Evolutionary conservation across 2,329 filamentous ascomycete species (phyloP).

Genomic region (Cordyceps cateniannulata): DNA sequence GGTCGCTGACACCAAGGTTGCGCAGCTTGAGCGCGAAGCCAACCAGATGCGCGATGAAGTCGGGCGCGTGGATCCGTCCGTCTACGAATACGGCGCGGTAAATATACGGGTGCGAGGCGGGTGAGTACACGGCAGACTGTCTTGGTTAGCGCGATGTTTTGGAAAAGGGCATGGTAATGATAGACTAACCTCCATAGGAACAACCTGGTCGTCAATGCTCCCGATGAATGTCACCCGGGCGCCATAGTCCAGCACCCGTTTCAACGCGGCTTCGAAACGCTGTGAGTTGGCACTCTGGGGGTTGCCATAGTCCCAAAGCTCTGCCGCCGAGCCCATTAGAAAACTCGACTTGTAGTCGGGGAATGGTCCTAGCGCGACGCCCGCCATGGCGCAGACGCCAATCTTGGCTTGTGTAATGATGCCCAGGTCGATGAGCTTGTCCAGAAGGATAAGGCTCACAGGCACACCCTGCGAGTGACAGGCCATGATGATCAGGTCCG

Average conservation of each 20-base stretch:
- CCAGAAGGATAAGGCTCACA: constrained; percentile 84
- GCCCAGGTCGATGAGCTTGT: constrained; percentile 86
- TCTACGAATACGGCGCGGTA: constrained; percentile 96
- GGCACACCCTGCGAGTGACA: constrained; percentile 96
- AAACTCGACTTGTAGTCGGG: constrained; percentile 85
- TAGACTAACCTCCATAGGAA: constrained; percentile 70
- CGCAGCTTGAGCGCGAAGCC: constrained; percentile 90
- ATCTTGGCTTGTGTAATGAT: constrained; percentile 71
- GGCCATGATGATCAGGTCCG: constrained; percentile 86
- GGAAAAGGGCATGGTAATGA: not conserved
- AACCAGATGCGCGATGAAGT: constrained; percentile 89
- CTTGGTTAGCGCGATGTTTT: constrained; percentile 18
- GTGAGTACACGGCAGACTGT: constrained; percentile 77
- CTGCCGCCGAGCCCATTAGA: constrained; percentile 83
- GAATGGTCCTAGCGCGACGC: constrained; percentile 90
- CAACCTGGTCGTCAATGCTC: constrained; percentile 94
- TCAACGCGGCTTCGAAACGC: constrained; percentile 70
- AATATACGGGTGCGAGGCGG: constrained; percentile 83
- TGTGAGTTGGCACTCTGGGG: constrained; percentile 75
- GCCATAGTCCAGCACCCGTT: constrained; percentile 68
- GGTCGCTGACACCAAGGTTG: constrained; percentile 87
- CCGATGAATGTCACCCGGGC: constrained; percentile 82
- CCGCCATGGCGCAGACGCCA: constrained; percentile 83
- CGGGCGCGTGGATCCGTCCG: constrained; percentile 81
- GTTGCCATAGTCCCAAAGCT: constrained; percentile 89